phyloP scores from a whole-genome alignment of 2,329 filamentous ascomycete genomes.

The Aphanoascus verrucosus region DNA sequence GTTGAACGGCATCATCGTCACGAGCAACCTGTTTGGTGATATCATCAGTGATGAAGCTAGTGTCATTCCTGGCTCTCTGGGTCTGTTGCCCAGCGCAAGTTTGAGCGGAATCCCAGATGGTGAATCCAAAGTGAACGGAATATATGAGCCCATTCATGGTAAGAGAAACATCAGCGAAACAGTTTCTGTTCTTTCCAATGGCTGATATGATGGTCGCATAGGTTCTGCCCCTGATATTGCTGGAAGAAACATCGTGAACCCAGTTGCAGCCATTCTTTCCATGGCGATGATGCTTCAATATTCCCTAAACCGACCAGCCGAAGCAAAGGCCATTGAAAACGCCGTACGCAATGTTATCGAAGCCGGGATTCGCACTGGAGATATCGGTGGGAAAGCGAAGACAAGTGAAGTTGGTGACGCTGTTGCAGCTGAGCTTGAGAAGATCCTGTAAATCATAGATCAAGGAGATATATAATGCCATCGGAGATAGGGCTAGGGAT shows the following conservation, averaged over 20 bases:
- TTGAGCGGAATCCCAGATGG: constrained; percentile 70
- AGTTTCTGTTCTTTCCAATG: not conserved
- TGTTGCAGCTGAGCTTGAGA: constrained; percentile 61
- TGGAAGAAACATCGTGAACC: constrained; percentile 83
- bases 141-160: constrained; percentile 98
- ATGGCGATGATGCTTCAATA: constrained; percentile 95
- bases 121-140: constrained; percentile 68
- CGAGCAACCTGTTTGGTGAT: constrained; percentile 89
- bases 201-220: not conserved
- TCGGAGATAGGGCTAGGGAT: not conserved
- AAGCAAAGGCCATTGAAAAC: constrained; percentile 68
- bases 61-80: constrained; percentile 84
- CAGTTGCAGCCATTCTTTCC: constrained; percentile 81
- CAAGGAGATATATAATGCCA: not conserved
- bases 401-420: constrained; percentile 78
- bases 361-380: constrained; percentile 64
- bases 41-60: constrained; percentile 93
- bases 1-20: constrained; percentile 83
- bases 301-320: constrained; percentile 66
- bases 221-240: constrained; percentile 89
- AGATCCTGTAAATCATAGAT: constrained; percentile 41
- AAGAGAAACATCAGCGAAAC: constrained; percentile 26
- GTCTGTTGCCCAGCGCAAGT: constrained; percentile 77
- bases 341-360: constrained; percentile 75
- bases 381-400: constrained; percentile 66